Evolutionary conservation across 2,329 filamentous ascomycete species (phyloP).

Genomic region (Fusarium anthophilum): DNA sequence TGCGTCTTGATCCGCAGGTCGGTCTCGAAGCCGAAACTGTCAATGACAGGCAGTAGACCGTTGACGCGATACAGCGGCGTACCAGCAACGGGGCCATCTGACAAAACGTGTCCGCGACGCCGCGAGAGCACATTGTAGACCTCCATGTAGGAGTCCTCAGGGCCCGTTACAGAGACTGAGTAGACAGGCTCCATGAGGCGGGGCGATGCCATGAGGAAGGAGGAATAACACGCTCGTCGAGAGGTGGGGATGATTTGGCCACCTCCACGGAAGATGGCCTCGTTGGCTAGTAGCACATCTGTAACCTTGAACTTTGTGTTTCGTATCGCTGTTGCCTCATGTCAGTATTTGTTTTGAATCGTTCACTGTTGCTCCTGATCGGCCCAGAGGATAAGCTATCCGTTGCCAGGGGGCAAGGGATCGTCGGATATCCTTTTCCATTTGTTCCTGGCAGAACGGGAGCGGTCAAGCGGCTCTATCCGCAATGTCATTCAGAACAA

Average conservation of each 20-base stretch:
- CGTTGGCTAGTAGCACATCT: conserved; percentile 84
- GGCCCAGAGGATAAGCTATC: conserved; percentile 23
- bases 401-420: conserved; percentile 28
- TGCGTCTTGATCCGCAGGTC: conserved; percentile 96
- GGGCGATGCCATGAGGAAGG: conserved; percentile 96
- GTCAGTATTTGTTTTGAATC: conserved; percentile 34
- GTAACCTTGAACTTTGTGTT: conserved; percentile 98
- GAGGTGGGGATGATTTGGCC: conserved; percentile 98
- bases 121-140: conserved; percentile 92
- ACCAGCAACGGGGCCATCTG: conserved; percentile 93
- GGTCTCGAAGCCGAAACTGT: conserved; percentile 97
- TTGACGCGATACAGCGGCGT: conserved; percentile 93
- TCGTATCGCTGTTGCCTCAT: conserved; percentile 75
- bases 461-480: conserved; percentile 34
- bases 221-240: conserved; percentile 91
- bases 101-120: conserved; percentile 89
- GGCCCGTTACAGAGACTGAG: conserved; percentile 90
- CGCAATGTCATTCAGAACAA: conserved; percentile 3
- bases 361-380: neutral
- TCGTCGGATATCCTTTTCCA: conserved; percentile 26
- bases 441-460: conserved; percentile 17
- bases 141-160: conserved; percentile 85
- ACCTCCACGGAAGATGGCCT: conserved; percentile 94
- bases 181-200: conserved; percentile 98
- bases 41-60: conserved; percentile 93